Base-by-base conservation (phyloP, 1,284 basidiomycete species). In the Puccinia horiana region DNA sequence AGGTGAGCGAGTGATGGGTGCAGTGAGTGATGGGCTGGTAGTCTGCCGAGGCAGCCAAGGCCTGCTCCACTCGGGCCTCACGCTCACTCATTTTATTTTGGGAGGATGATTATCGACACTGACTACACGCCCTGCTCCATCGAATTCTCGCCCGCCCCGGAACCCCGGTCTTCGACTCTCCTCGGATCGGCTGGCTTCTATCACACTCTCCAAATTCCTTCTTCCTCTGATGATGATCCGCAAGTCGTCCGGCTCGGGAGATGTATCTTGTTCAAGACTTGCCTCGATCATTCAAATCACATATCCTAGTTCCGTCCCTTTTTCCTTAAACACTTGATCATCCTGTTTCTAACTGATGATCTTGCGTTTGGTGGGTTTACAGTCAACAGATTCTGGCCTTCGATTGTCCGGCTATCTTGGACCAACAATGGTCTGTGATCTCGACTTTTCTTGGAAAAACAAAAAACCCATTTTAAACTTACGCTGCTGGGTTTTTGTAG, bases 391-490 rank as follows among this genome's bases (percentile, higher is more conserved):
- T 92, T 2, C 92, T 95, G 85, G 88, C 91, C 32, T 89, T 94
- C 58, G 89, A 92, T 80, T 88, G 93, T 18, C 91, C 94, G 0
- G 95, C 94, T 14, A 90, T 98, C 37, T 89, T 93, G n/a, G 95
- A 98, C 86, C 91, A 94, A 90, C 96, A 96, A 90, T 98, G 95
- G 95, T 94, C 84, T 70, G 87, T 82, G 14, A 32, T 54, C 65
- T 40, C 20, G 16, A 20, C 14, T 23, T 37, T 76, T 61, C 56
- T 54, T 18, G 35, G 11, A 42, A 23, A 76, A 18, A 44, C 47
- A 49, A 5, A 35, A n/a, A n/a, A n/a, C n/a, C n/a, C n/a, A n/a
- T n/a, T n/a, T n/a, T n/a, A n/a, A n/a, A 47, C 47, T 32, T 3
- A 26, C n/a, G 11, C 11, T 8, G 14, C 32, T 69, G 20, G 6